Conservation (phyloP, 805 yeast genomes). For the Candida takata region DNA sequence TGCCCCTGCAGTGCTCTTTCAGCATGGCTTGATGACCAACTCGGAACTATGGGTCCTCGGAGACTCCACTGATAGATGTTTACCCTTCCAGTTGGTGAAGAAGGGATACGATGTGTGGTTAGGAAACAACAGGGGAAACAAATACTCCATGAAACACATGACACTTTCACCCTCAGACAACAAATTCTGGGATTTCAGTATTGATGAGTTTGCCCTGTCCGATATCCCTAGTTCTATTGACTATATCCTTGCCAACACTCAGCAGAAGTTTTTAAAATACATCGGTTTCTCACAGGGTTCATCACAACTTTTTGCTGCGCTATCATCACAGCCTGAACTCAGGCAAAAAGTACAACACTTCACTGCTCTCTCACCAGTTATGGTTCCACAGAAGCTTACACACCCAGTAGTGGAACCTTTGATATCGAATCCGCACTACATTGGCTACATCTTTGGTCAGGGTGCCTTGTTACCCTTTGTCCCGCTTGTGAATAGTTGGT, state of each 20-base stretch:
- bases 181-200: conserved; percentile 81
- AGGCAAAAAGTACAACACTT: conserved; percentile 50
- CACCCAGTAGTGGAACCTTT: conserved; percentile 71
- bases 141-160: conserved; percentile 50
- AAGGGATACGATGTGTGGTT: conserved; percentile 92
- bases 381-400: conserved; percentile 81
- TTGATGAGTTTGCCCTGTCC: conserved; percentile 86
- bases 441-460: conserved; percentile 68
- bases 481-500: conserved; percentile 66
- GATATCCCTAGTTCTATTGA: conserved; percentile 84
- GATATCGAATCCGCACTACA: conserved; percentile 64
- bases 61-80: conserved; percentile 33
- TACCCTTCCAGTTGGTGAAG: conserved; percentile 72
- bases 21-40: conserved; percentile 78
- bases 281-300: conserved; percentile 93
- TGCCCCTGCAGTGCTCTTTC: conserved; percentile 56
- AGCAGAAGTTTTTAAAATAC: conserved; percentile 43
- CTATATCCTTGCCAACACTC: conserved; percentile 53
- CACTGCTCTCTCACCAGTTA: conserved; percentile 89
- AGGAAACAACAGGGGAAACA: conserved; percentile 90
- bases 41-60: conserved; percentile 54
- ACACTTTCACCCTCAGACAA: conserved; percentile 22
- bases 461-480: conserved; percentile 66
- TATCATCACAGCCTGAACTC: conserved; percentile 57
- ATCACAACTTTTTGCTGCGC: conserved; percentile 85